A percentile compares a stretch with the other conserved stretches of the same genome.
These are phyloP conservation scores for Citrus inodora DNA, from an alignment of 345 rosid genomes.

Conservation along the genomic window DNA sequence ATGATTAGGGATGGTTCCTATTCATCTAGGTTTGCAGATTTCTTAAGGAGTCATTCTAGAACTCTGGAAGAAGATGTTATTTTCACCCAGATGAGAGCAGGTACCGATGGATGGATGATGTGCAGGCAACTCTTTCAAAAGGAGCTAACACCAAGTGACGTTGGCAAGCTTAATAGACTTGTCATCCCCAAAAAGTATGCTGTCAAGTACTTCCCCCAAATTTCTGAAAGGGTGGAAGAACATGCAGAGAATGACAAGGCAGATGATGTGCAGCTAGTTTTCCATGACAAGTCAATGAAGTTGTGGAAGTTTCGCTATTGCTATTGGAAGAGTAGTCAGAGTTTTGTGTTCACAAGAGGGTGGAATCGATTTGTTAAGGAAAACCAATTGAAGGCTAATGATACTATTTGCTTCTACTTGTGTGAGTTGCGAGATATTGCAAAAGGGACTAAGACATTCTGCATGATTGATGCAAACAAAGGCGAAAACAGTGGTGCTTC, in stretches of 20 bases:
- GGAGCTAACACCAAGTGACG: constrained; percentile 68
- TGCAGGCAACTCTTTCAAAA: constrained; percentile 46
- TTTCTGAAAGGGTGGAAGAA: neutral
- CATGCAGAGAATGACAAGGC: neutral
- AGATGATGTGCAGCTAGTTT: constrained; percentile 42
- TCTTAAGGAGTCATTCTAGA: constrained; percentile 8
- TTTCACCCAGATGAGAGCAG: neutral
- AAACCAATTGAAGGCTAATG: constrained; percentile 53
- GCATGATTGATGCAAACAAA: constrained; percentile 37
- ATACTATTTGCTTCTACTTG: constrained; percentile 41
- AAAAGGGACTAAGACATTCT: constrained; percentile 18
- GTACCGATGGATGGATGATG: constrained; percentile 9
- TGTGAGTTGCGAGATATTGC: constrained; percentile 27
- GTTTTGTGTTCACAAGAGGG: constrained; percentile 84
- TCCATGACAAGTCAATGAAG: constrained; percentile 64
- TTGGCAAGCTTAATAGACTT: constrained; percentile 63
- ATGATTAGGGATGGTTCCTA: constrained; percentile 63
- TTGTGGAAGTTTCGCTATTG: constrained; percentile 83
- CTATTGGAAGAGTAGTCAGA: constrained; percentile 88
- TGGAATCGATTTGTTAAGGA: constrained; percentile 78
- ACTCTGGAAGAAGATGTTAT: neutral
- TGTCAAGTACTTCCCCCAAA: constrained; percentile 33
- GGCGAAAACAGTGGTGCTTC: neutral
- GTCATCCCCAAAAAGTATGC: constrained; percentile 64
- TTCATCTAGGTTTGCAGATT: constrained; percentile 37